A percentile compares a stretch with the other conserved stretches of the same genome.
Evolutionary conservation across 2,329 filamentous ascomycete genomes (phyloP).

Genomic region (Lasiodiplodia theobromae): DNA sequence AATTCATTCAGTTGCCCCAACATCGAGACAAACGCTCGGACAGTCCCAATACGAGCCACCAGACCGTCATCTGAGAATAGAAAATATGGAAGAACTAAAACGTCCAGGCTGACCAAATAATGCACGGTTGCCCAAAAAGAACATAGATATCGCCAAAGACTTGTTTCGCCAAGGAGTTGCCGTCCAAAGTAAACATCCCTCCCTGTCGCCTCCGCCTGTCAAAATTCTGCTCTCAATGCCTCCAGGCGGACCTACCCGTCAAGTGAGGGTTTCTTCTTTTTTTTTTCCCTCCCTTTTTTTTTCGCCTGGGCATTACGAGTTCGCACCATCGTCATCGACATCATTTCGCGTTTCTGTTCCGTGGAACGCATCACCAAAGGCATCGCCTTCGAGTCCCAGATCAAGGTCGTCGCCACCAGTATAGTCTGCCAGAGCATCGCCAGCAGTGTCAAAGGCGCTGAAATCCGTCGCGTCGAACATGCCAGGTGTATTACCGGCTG

Average conservation of each 20-base stretch:
- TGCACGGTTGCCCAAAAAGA: conserved; percentile 13
- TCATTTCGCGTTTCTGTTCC: conserved; percentile 43
- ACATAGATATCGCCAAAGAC: conserved; percentile 4
- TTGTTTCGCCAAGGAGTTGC: neutral
- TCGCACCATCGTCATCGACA: conserved; percentile 19
- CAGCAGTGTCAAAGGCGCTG: conserved; percentile 49
- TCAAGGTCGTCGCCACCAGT: conserved; percentile 44
- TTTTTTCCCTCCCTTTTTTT: neutral
- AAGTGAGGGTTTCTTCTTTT: neutral
- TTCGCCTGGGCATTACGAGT: neutral
- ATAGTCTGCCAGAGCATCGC: conserved; percentile 49
- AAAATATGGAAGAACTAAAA: conserved; percentile 2
- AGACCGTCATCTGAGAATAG: neutral
- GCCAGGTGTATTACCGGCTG: conserved; percentile 40
- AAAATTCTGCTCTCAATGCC: conserved; percentile 2
- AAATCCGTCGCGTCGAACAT: conserved; percentile 49
- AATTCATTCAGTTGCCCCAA: conserved; percentile 7
- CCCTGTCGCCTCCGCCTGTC: neutral
- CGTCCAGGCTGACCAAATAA: conserved; percentile 6
- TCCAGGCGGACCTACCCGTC: neutral
- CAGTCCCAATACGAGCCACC: neutral
- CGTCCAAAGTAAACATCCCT: neutral
- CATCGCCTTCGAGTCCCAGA: conserved; percentile 48
- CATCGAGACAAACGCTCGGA: conserved; percentile 9
- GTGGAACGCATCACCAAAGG: conserved; percentile 51